These are phyloP conservation scores for Phytophthora constricta DNA, from an alignment of 352 stramenopile species.

Conservation along the genomic window DNA sequence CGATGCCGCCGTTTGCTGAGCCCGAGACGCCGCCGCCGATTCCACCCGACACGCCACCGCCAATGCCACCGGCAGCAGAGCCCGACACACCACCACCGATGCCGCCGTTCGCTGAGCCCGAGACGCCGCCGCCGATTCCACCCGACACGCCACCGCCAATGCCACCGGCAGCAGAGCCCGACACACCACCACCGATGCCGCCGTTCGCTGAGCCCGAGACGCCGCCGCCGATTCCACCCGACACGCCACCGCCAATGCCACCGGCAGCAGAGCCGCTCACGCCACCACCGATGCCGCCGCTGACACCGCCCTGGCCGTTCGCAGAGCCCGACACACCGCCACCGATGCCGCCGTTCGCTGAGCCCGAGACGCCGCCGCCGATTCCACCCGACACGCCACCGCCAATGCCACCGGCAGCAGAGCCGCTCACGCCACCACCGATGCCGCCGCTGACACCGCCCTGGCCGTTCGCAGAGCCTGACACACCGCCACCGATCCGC, in stretches of 20 bases:
- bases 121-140: not conserved
- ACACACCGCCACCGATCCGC: not conserved
- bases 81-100: not conserved
- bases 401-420: not conserved
- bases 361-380: not conserved
- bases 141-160: too few relatives aligned
- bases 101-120: not conserved
- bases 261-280: not conserved
- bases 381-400: not conserved
- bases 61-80: not conserved
- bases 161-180: not conserved
- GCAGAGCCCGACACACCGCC: not conserved
- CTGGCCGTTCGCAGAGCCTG: not conserved
- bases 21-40: not conserved
- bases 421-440: not conserved
- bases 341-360: not conserved
- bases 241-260: not conserved
- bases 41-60: not conserved
- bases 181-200: constrained; percentile 1
- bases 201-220: too few relatives aligned
- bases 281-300: not conserved
- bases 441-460: too few relatives aligned
- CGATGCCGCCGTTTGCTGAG: too few relatives aligned
- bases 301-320: too few relatives aligned
- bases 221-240: not conserved